These are phyloP conservation scores for Jimgerdemannia flammicorona DNA, from an alignment of 192 early-diverging fungal genomes.

Conservation along the genomic window DNA sequence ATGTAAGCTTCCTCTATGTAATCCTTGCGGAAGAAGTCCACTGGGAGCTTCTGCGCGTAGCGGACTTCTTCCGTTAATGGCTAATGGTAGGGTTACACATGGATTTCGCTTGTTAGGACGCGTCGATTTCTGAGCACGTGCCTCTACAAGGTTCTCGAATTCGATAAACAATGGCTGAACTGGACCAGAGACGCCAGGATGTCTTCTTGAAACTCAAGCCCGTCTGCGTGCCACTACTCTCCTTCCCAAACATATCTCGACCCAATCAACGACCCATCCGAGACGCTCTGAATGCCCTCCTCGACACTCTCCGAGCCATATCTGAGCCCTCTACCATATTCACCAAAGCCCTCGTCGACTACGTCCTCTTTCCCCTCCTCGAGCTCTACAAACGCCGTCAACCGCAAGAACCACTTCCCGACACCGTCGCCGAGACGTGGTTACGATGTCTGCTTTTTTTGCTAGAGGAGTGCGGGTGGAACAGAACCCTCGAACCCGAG, in stretches of 20 bases:
- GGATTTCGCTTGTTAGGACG: too few relatives aligned
- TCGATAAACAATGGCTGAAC: too few relatives aligned
- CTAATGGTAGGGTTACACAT: too few relatives aligned
- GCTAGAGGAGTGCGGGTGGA: constrained; percentile 6
- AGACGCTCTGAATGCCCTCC: background rate
- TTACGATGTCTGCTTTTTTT: constrained; percentile 19
- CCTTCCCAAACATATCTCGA: background rate
- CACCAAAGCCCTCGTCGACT: constrained; percentile 13
- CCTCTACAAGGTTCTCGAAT: too few relatives aligned
- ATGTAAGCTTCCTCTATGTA: too few relatives aligned
- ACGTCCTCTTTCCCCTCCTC: constrained; percentile 20
- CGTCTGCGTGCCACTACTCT: constrained; percentile 10
- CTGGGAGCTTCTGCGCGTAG: too few relatives aligned
- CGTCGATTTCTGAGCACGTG: too few relatives aligned
- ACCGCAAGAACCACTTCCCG: constrained; percentile 1
- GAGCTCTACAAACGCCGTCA: constrained; percentile 2
- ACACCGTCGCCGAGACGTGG: constrained; percentile 18
- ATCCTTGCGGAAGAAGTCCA: too few relatives aligned
- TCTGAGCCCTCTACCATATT: constrained; percentile 8
- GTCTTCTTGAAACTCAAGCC: constrained; percentile 12
- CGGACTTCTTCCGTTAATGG: too few relatives aligned
- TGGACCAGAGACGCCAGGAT: too few relatives aligned
- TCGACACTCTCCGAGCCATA: constrained; percentile 3
- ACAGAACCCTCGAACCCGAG: constrained; percentile 4
- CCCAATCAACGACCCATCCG: constrained; percentile 1